Evolutionary conservation across 495 filamentous ascomycete genomes (phyloP).

Genomic region (Melanomma pulvis-pyrius): DNA sequence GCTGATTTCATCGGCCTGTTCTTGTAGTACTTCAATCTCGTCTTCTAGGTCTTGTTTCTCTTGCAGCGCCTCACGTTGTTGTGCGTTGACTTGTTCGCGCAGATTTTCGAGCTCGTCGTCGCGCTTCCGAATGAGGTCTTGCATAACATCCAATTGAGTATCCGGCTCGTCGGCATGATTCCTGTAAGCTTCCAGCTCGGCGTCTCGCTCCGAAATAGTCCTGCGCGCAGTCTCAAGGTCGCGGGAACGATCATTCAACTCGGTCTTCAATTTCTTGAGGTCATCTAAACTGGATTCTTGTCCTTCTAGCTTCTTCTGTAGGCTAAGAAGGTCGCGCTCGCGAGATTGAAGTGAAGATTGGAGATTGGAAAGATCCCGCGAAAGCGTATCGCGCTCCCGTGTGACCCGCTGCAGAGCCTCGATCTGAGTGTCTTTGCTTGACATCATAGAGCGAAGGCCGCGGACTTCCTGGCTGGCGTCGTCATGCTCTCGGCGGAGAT

Average conservation of each 20-base stretch:
- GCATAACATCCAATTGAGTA: constrained; percentile 35
- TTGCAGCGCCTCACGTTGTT: constrained; percentile 11
- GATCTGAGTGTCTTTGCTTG: constrained; percentile 58
- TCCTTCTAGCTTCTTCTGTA: constrained; percentile 34
- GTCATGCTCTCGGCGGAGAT: constrained; percentile 29
- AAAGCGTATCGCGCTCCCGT: constrained; percentile 49
- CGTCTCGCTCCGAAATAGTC: constrained; percentile 24
- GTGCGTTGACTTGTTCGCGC: constrained; percentile 21
- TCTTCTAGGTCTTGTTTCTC: constrained; percentile 48
- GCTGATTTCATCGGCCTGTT: constrained; percentile 44
- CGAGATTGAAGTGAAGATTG: constrained; percentile 22
- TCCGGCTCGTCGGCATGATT: constrained; percentile 27
- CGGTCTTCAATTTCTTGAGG: constrained; percentile 25
- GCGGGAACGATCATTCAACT: constrained; percentile 26
- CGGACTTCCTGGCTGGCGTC: constrained; percentile 18
- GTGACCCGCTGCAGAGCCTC: constrained; percentile 65
- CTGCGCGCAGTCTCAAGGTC: constrained; percentile 32
- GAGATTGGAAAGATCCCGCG: constrained; percentile 14
- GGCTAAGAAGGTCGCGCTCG: constrained; percentile 22
- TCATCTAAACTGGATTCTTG: constrained; percentile 42
- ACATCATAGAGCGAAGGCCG: constrained; percentile 18
- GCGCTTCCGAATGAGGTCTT: constrained; percentile 31
- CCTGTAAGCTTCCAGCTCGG: constrained; percentile 31
- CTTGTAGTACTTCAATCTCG: constrained; percentile 51
- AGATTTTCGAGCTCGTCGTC: constrained; percentile 37